These are phyloP conservation scores for Saccharum hybrid DNA, from an alignment of 202 grass and related monocot genomes.

Conservation along the genomic window DNA sequence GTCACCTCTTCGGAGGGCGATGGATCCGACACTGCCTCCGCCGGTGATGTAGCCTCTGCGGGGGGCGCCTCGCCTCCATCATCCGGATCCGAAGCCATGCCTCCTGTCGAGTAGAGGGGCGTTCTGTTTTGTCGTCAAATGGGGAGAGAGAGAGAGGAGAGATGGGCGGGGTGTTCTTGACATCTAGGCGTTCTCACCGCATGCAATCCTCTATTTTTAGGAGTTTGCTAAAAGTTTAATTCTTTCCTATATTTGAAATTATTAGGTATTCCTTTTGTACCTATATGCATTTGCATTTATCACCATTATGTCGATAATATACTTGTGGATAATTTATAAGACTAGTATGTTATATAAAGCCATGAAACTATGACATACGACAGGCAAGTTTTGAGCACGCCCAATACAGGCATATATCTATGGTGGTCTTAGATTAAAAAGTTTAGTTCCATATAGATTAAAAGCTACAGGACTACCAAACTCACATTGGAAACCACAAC, in stretches of 20 bases:
- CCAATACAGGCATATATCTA: too few species aligned
- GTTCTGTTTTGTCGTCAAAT: slow-evolving; percentile 9
- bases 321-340: too few species aligned
- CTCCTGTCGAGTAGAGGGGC: background rate
- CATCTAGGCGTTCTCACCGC: background rate
- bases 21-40: slow-evolving; percentile 21
- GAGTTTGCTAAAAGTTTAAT: background rate
- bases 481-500: too few species aligned
- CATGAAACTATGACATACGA: too few species aligned
- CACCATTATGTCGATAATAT: background rate
- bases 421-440: too few species aligned
- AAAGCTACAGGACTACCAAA: too few species aligned
- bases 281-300: background rate
- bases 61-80: slow-evolving; percentile 23
- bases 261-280: background rate
- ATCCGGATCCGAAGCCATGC: slow-evolving; percentile 32
- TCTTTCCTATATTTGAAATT: background rate
- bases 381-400: too few species aligned
- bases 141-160: background rate
- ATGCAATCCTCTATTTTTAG: slow-evolving; percentile 35
- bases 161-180: background rate
- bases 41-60: background rate
- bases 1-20: background rate
- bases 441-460: too few species aligned
- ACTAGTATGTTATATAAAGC: too few species aligned